Evolutionary conservation across 345 rosid species (phyloP), one percentile per base, ranked within the genome.

Genomic region (Tarenaya hassleriana): DNA sequence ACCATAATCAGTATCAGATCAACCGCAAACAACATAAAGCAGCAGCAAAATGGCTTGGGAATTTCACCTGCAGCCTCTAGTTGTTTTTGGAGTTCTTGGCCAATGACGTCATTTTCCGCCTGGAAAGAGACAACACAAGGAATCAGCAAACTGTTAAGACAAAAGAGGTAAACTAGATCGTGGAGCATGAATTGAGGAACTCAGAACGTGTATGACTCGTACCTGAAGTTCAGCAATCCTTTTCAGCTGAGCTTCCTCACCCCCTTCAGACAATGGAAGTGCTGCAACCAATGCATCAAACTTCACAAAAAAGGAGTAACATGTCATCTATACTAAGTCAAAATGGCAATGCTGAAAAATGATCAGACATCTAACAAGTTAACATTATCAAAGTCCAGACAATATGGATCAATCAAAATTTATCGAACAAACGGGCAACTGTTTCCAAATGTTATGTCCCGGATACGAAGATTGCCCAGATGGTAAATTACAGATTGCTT

Each of bases 271-370:
- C 64, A 89, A 69, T 12, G 98, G 98, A 60, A 92, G 95, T 39
- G 94, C 98, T 0, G 88, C 77, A 34, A 88, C 94, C 71, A 92
- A 75, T 24, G 85, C 94, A 78, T 85, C 97, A 69, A 92, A 92
- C 98, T 82, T 55, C 33, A 16, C n/a, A 53, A 40, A 24, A 59
- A n/a, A 32, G 40, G 45, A 41, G 50, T 7, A 41, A 32, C 18
- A 8, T 14, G 3, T 37, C 8, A 3, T 37, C 41, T 44, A 56
- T 39, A n/a, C n/a, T n/a, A n/a, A 45, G 40, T 45, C 42, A 43
- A 32, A 42, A 34, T 8, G 7, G 9, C 3, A 35, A 5, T n/a
- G 21, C 4, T n/a, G n/a, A 17, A 53, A 11, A 24, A 24, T 24
- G 29, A 24, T 24, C 29, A 24, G 3, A 24, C 29, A 2, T 24